Percentiles rank a stretch among this genome's conserved stretches.
Evolutionary conservation across 2,329 filamentous ascomycete genomes (phyloP).

Genomic region (Akanthomyces lecanii): DNA sequence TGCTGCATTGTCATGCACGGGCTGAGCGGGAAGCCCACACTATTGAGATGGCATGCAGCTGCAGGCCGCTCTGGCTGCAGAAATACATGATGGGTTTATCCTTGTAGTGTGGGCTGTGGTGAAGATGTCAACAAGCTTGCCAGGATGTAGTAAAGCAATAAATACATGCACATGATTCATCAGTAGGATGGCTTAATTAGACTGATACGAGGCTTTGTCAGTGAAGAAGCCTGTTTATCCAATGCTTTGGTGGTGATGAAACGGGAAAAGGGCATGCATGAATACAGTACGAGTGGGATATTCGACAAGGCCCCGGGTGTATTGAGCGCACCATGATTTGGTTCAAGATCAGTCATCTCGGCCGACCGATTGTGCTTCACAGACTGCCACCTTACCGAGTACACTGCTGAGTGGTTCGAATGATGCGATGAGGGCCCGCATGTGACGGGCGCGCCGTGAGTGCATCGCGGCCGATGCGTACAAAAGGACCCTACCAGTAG

Average conservation of each 20-base stretch:
- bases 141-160: not conserved
- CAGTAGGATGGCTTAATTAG: too few relatives aligned
- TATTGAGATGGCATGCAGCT: slow-evolving; percentile 7
- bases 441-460: not conserved
- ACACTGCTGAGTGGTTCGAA: not conserved
- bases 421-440: not conserved
- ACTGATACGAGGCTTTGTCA: too few relatives aligned
- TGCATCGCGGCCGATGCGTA: not conserved
- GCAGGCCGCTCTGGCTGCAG: slow-evolving; percentile 4
- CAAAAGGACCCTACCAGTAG: too few relatives aligned
- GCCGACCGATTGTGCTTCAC: not conserved
- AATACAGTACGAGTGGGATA: too few relatives aligned
- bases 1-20: slow-evolving; percentile 1
- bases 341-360: not conserved
- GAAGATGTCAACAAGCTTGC: not conserved
- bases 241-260: too few relatives aligned
- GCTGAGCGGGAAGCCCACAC: not conserved
- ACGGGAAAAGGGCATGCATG: too few relatives aligned
- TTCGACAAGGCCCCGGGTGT: not conserved
- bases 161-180: not conserved
- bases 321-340: not conserved
- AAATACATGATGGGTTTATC: not conserved
- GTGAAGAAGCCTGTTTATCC: too few relatives aligned
- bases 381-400: not conserved
- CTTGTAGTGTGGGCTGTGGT: not conserved